Evolutionary conservation across 2,329 filamentous ascomycete species (phyloP).

Genomic region (Coleophoma eucalyptorum): DNA sequence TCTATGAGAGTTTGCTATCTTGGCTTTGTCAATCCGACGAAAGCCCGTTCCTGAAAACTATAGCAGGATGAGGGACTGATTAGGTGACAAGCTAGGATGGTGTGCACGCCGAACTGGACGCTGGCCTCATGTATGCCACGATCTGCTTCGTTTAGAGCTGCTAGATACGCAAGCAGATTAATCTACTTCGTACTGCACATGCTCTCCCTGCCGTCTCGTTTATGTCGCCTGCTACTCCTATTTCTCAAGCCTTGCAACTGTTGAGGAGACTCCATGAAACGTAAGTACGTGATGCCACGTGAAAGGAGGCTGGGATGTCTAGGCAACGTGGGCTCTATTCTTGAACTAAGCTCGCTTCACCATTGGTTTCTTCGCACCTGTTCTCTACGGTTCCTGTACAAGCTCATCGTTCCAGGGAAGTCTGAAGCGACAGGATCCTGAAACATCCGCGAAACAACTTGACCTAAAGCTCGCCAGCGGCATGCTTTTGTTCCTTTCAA

Average conservation of each 20-base stretch:
- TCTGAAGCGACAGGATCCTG: not conserved
- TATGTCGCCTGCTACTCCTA: too few relatives aligned
- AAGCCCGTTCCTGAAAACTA: not conserved
- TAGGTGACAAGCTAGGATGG: too few relatives aligned
- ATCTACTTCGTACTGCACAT: not conserved
- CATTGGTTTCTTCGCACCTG: not conserved
- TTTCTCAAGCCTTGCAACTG: not conserved
- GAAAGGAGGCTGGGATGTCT: not conserved
- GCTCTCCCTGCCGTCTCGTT: not conserved
- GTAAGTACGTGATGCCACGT: not conserved
- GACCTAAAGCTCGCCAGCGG: not conserved
- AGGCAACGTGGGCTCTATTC: constrained; percentile 1
- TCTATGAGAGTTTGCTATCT: too few relatives aligned
- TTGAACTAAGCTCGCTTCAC: not conserved
- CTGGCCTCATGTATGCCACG: not conserved
- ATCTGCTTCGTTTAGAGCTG: not conserved
- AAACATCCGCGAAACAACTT: not conserved
- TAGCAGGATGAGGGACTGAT: too few relatives aligned
- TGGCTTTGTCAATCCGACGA: not conserved
- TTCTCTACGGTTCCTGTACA: not conserved
- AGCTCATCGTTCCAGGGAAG: not conserved
- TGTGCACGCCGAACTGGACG: too few relatives aligned
- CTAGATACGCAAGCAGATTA: too few relatives aligned
- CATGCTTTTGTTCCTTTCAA: not conserved
- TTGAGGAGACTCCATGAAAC: not conserved